These are phyloP conservation scores for Nicotiana tabacum DNA, from an alignment of 257 asterid genomes.

Conservation along the genomic window DNA sequence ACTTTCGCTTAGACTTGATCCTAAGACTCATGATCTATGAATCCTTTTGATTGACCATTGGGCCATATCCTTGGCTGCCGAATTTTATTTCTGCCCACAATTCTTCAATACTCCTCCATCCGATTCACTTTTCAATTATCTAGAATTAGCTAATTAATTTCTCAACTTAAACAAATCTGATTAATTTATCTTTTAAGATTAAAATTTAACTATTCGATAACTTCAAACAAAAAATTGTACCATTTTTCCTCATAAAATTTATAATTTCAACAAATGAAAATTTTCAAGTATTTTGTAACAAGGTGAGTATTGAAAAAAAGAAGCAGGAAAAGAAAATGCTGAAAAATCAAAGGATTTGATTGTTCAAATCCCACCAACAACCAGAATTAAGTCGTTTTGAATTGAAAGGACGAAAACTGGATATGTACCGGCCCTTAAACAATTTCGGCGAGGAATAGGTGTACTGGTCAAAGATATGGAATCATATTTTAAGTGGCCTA, in stretches of 20 bases:
- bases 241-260: too few species aligned
- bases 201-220: not conserved
- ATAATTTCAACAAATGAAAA: not conserved
- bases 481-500: not conserved
- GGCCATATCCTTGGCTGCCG: too few species aligned
- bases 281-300: not conserved
- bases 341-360: not conserved
- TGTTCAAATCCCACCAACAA: not conserved
- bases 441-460: not conserved
- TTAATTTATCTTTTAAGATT: not conserved
- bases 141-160: not conserved
- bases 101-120: not conserved
- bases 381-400: conserved; percentile 1
- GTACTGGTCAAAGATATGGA: not conserved
- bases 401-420: not conserved
- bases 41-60: too few species aligned
- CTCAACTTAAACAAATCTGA: not conserved
- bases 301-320: not conserved
- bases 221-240: not conserved
- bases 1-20: too few species aligned
- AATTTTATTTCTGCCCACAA: not conserved
- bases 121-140: not conserved
- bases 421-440: not conserved
- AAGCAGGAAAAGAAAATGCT: not conserved
- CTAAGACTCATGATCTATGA: too few species aligned